Percentiles rank a stretch among this genome's conserved stretches.
Conservation (phyloP, 1,284 basidiomycete species). For the Gastroboletus turbinatus region DNA sequence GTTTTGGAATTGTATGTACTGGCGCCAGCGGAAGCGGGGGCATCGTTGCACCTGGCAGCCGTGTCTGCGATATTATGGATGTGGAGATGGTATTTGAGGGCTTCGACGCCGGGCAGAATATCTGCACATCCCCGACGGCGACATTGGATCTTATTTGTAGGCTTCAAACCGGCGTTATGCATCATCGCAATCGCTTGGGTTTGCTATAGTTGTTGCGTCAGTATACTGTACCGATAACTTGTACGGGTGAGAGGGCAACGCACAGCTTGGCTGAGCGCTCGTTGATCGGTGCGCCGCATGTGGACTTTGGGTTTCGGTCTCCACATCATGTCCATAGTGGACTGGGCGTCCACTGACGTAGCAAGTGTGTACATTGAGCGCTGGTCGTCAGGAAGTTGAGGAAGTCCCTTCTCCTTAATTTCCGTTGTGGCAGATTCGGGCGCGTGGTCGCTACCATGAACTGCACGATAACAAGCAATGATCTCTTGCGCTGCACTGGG, state of each 20-base stretch:
- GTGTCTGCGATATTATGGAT: constrained; percentile 53
- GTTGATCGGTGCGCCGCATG: constrained; percentile 34
- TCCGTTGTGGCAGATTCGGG: constrained; percentile 1
- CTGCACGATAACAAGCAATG: constrained; percentile 36
- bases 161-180: constrained; percentile 28
- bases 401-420: constrained; percentile 15
- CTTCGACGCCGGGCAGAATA: constrained; percentile 44
- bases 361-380: constrained; percentile 30
- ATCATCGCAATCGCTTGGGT: constrained; percentile 43
- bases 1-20: not conserved
- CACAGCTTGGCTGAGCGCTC: constrained; percentile 43
- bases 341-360: constrained; percentile 10
- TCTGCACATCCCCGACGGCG: constrained; percentile 52
- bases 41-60: not conserved
- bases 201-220: constrained; percentile 33
- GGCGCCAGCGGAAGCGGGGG: not conserved
- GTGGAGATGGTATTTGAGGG: constrained; percentile 57
- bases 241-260: constrained; percentile 15
- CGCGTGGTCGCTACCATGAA: constrained; percentile 2
- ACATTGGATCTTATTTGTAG: constrained; percentile 41
- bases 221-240: not conserved
- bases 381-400: constrained; percentile 25
- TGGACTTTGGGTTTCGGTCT: constrained; percentile 33
- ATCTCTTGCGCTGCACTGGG: constrained; percentile 43
- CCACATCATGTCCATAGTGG: constrained; percentile 34